These are phyloP conservation scores for Pichia sp. DNA, from an alignment of 1,139 yeast species.

Conservation along the genomic window DNA sequence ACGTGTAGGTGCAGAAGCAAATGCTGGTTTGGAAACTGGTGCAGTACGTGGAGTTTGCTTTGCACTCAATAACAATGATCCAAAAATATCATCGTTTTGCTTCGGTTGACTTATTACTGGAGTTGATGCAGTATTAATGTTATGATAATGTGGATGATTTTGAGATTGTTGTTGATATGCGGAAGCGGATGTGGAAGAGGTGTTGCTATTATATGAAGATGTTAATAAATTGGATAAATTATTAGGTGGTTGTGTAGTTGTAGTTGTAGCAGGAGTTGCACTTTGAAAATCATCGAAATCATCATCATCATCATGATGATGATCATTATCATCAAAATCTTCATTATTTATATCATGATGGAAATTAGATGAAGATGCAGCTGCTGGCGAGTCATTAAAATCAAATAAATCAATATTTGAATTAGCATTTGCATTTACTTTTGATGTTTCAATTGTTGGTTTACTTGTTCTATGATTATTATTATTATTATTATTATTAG, in stretches of 20 bases:
- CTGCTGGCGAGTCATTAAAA: slow-evolving; percentile 27
- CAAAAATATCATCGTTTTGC: slow-evolving; percentile 34
- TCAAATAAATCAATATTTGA: slow-evolving; percentile 50
- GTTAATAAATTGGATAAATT: slow-evolving; percentile 31
- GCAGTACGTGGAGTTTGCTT: slow-evolving; percentile 15
- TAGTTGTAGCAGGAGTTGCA: slow-evolving; percentile 16
- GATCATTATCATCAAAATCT: slow-evolving; percentile 14
- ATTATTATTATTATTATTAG: neutral
- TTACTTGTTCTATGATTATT: slow-evolving; percentile 22
- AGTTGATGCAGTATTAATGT: slow-evolving; percentile 18
- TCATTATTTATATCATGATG: too few species aligned
- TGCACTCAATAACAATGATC: slow-evolving; percentile 24
- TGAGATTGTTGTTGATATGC: slow-evolving; percentile 16
- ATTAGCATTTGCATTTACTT: slow-evolving; percentile 36
- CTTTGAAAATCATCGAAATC: slow-evolving; percentile 94
- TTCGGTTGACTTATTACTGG: slow-evolving; percentile 34
- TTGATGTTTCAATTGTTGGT: slow-evolving; percentile 42
- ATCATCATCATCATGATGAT: slow-evolving; percentile 62
- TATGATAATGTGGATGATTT: slow-evolving; percentile 8
- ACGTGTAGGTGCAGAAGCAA: neutral
- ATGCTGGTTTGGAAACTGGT: slow-evolving; percentile 8
- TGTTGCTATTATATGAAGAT: slow-evolving; percentile 23
- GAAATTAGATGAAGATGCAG: slow-evolving; percentile 6
- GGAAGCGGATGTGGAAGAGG: too few species aligned
- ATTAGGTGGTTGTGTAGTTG: neutral